Base-by-base conservation (phyloP, 1,284 basidiomycete genomes). In the Inonotus hispidus region DNA sequence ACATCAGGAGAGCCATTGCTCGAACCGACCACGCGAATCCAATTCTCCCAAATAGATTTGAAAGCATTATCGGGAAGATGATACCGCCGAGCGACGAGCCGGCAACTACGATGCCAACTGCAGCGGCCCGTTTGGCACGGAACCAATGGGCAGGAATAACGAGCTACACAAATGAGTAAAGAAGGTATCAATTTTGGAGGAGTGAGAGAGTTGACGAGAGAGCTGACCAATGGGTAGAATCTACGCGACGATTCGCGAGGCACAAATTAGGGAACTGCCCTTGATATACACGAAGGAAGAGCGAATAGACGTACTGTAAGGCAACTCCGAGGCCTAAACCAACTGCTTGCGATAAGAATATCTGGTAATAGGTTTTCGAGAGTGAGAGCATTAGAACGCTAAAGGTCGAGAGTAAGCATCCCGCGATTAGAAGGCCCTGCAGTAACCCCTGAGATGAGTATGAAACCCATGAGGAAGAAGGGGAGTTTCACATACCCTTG, bases 51-150 rank as follows among this genome's bases (percentile, higher is more conserved):
- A 80, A 77, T 46, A 77, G 73, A 43, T 71, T 67, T 64, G 82
- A 81, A 14, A 83, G 75, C 73, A 82, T 78, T 62, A 83, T 78
- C 2, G 81, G 78, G 61, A 80, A 78, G 29, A 82, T 63, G 43
- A 78, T 72, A 3, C 78, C 79, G 6, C 78, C 79, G 14, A 78
- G 62, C 32, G 65, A 71, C 62, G 65, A 66, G 71, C 77, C 77
- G 29, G 73, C 69, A 45, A 64, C 62, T 11, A 76, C 77, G 39
- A 82, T 72, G n/a, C 80, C 80, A 65, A 82, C 75, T 2, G 78
- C 79, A 3, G 80, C 64, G 14, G 80, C 72, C 16, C 80, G 75
- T 11, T 74, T 72, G 54, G 70, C 72, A 16, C 68, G 56, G 52
- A 64, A 64, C 61, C 60, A 62, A 35, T 62, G 60, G n/a, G 61